phyloP scores from a whole-genome alignment of 176 grass and related monocot genomes.

The Cenchrus purpureus region DNA sequence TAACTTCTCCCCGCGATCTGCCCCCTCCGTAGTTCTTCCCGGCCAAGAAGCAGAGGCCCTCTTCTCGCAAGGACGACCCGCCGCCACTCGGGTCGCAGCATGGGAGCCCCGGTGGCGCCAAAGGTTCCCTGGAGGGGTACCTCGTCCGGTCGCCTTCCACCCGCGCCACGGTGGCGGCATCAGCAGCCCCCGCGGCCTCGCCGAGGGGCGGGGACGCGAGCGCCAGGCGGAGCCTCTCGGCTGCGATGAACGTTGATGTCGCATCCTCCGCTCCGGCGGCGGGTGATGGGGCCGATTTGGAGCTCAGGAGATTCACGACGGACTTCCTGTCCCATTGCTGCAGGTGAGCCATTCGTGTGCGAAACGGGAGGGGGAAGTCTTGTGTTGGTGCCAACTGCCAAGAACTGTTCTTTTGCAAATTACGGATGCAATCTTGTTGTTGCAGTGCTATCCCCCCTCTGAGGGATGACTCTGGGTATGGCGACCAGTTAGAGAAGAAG shows the following conservation, averaged over 20 bases:
- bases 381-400: conserved; percentile 31
- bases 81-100: conserved; percentile 22
- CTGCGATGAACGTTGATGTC: conserved; percentile 39
- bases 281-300: conserved; percentile 35
- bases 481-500: conserved; percentile 41
- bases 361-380: not conserved
- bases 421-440: conserved; percentile 38
- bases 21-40: conserved; percentile 65
- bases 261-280: not conserved
- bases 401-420: conserved; percentile 19
- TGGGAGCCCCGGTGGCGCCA: conserved; percentile 52
- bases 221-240: conserved; percentile 45
- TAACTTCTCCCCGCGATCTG: conserved; percentile 23
- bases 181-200: conserved; percentile 14
- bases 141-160: conserved; percentile 46
- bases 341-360: conserved; percentile 49
- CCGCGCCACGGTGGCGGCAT: not conserved
- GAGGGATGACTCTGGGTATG: conserved; percentile 38
- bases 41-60: conserved; percentile 74
- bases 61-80: conserved; percentile 51
- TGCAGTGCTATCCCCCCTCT: conserved; percentile 57
- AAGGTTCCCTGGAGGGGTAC: conserved; percentile 58
- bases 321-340: conserved; percentile 80
- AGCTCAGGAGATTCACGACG: conserved; percentile 66
- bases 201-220: conserved; percentile 8